Evolutionary conservation across 345 rosid genomes (phyloP), one percentile per base, ranked within the genome.

Genomic region (Lepidium didymum): DNA sequence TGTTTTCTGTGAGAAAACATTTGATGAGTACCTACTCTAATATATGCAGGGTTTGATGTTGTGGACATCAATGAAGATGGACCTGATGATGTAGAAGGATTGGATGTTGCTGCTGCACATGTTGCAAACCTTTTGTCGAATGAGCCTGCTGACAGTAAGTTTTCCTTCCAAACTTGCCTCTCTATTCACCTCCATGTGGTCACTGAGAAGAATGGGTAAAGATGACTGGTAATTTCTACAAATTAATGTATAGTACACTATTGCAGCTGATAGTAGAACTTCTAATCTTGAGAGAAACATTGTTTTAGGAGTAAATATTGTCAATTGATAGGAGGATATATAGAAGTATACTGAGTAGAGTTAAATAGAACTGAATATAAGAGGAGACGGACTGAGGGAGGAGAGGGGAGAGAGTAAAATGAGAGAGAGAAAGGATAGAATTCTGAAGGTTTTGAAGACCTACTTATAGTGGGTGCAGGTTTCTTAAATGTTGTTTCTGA

Each of bases 131-230:
- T 94, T 77, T 75, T 94, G 80, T 86, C 97, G 6, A 85, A 91
- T 4, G 99, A 94, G 81, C 97, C 97, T 36, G 81, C 91, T 78
- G 96, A 86, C 72, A 86, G 99, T 94, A 85, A 68, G 97, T 85
- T 74, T 7, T 37, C 25, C 62, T 61, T 44, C 19, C 18, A 36
- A 60, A 52, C 34, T 27, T 35, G 50, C 27, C 9, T 67, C 8
- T 66, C 52, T 36, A 35, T 6, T 50, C 53, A 38, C 71, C 47
- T 50, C 11, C 5, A 19, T 31, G 36, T 43, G 42, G 12, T 25
- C 50, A n/a, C 49, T 71, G 3, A 27, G 45, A 70, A 60, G 37
- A 60, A 51, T 23, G 35, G 42, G 52, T 25, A 60, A 35, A 62
- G 19, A 45, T 2, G 16, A 16, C 38, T 45, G 41, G 8, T 35